Conservation (phyloP, 2,329 filamentous ascomycete species). For the Trichoderma afroharzianum region DNA sequence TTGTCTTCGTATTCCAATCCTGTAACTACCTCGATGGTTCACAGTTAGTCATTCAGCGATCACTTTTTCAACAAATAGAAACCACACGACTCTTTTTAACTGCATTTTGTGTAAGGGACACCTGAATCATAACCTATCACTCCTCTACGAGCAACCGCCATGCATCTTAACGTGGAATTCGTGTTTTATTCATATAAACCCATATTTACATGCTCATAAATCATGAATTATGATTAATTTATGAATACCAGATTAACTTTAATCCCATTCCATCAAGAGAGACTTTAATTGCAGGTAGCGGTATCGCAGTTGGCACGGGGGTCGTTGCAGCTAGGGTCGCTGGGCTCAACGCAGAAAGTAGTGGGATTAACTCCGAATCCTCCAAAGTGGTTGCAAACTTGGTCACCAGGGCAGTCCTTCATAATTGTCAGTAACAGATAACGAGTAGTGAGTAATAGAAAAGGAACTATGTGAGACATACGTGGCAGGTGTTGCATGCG, state of each 20-base stretch:
- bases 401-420: slow-evolving; percentile 10
- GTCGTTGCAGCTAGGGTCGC: slow-evolving; percentile 12
- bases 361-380: slow-evolving; percentile 1
- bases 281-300: background rate
- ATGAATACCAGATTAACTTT: background rate
- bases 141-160: background rate
- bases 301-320: slow-evolving; percentile 1
- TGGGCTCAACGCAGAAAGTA: slow-evolving; percentile 12
- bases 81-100: background rate
- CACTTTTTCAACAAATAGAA: background rate
- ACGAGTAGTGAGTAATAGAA: too few species aligned
- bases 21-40: background rate
- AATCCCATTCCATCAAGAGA: background rate
- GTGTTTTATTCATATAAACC: background rate
- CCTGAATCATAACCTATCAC: background rate
- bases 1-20: background rate
- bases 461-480: background rate
- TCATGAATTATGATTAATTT: background rate
- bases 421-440: background rate
- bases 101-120: background rate
- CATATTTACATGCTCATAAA: background rate
- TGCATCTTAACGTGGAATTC: background rate
- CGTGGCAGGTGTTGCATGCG: slow-evolving; percentile 13
- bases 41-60: background rate
- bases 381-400: slow-evolving; percentile 17